Evolutionary conservation across 805 yeast genomes (phyloP).

Genomic region (Sungouiella thailandica): DNA sequence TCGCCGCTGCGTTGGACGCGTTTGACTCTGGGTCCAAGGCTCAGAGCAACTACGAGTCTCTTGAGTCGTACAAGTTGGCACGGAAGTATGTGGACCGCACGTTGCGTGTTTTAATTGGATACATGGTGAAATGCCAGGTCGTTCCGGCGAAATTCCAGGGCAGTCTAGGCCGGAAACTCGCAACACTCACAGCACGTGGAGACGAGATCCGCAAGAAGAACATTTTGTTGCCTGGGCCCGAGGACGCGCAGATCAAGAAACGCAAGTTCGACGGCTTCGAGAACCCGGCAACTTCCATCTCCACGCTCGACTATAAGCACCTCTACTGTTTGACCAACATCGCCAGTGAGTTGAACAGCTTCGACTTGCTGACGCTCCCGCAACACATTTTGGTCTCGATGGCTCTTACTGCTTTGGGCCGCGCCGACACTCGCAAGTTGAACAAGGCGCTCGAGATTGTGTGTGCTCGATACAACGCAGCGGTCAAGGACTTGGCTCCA

Average conservation of each 20-base stretch:
- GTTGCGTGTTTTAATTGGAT: constrained; percentile 41
- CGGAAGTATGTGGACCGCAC: constrained; percentile 62
- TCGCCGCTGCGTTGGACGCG: constrained; percentile 53
- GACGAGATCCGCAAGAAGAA: constrained; percentile 39
- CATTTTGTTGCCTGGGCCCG: constrained; percentile 22
- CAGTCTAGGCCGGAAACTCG: constrained; percentile 24
- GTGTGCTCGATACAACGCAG: constrained; percentile 56
- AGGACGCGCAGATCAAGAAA: constrained; percentile 30
- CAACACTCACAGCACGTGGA: constrained; percentile 30
- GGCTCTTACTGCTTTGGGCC: constrained; percentile 61
- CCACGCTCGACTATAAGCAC: constrained; percentile 45
- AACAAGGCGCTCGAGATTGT: constrained; percentile 67
- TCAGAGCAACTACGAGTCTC: constrained; percentile 44
- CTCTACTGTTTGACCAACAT: constrained; percentile 65
- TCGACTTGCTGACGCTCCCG: constrained; percentile 69
- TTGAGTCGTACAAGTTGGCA: constrained; percentile 47
- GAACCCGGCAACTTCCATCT: constrained; percentile 26
- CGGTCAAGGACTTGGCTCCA: constrained; percentile 13
- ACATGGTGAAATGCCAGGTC: constrained; percentile 30
- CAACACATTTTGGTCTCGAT: constrained; percentile 57
- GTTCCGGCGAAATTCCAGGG: constrained; percentile 31
- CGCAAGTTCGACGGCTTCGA: constrained; percentile 40
- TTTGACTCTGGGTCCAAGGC: constrained; percentile 57
- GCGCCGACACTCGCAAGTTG: constrained; percentile 48
- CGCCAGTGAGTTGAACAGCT: constrained; percentile 54